Base-by-base conservation (phyloP, 257 asterid genomes). In the Fraxinus excelsior region DNA sequence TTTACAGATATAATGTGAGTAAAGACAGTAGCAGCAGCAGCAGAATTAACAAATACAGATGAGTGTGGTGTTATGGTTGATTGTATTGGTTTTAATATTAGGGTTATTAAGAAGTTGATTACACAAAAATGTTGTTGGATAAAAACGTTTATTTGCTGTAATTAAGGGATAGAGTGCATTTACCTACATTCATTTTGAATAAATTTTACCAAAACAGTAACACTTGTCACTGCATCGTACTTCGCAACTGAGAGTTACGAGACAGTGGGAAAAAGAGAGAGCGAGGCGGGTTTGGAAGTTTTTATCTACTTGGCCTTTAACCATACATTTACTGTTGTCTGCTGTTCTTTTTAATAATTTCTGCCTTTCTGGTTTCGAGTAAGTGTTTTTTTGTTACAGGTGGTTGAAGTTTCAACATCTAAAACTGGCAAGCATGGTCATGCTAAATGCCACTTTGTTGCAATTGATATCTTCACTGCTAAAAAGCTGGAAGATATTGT, bases 401-500 rank as follows among this genome's bases (percentile, higher is more conserved):
- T 86, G 53, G 89, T 83, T 72, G 89, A 86, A 74, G 89, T 86
- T 72, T 86, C 89, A 1, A 83, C 89, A 64, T 86, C 87, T 65
- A 82, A 85, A 82, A 82, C 87, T 56, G 89, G 87, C 51, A 82
- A 85, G 82, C 89, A 85, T 9, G 89, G 87, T 42, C 89, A 86
- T 65, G 89, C 89, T 32, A 86, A 86, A 71, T 86, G 89, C 25
- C 89, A 86, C 70, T 86, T 86, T 79, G 87, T 86, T 53, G 89
- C 74, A 3, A 81, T 86, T 38, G 89, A 83, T 65, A 83, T 86
- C 76, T 86, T 86, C 84, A 83, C 82, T 35, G 79, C 75, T 25
- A 86, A 86, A 76, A 86, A 86, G 81, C 87, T 83, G 34, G 89
- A 86, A 31, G 87, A 83, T 81, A 83, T 86, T 76, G 89, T 85